A percentile compares a stretch with the other conserved stretches of the same genome.
Conservation (phyloP, 768 basidiomycete genomes). For the Kwoniella botswanensis region DNA sequence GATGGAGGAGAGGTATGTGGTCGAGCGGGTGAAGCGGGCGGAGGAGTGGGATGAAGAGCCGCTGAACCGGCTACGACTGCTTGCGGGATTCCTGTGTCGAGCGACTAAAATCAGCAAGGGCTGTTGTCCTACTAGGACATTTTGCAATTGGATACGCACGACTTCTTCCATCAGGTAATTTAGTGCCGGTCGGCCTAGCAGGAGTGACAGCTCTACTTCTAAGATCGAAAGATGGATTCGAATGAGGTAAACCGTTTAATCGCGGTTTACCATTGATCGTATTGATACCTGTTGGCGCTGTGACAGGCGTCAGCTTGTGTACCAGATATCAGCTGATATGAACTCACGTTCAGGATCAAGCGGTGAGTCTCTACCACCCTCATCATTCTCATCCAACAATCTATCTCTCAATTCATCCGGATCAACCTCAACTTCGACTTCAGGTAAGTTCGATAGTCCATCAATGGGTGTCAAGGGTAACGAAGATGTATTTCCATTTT, state of each 20-base stretch:
- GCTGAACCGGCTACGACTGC: constrained; percentile 41
- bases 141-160: constrained; percentile 30
- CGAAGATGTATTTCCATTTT: constrained; percentile 17
- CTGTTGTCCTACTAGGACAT: not conserved
- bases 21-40: constrained; percentile 9
- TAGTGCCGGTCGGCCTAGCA: constrained; percentile 12
- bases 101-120: not conserved
- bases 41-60: constrained; percentile 34
- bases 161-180: constrained; percentile 38
- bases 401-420: constrained; percentile 5
- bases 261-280: not conserved
- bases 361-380: constrained; percentile 15
- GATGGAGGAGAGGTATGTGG: constrained; percentile 16
- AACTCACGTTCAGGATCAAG: constrained; percentile 13
- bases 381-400: constrained; percentile 3
- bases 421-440: constrained; percentile 20
- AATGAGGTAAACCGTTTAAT: constrained; percentile 36
- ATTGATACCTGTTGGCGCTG: not conserved
- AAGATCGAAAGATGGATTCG: constrained; percentile 43
- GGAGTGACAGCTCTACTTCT: constrained; percentile 40
- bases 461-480: constrained; percentile 29
- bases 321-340: not conserved
- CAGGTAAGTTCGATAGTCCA: constrained; percentile 17
- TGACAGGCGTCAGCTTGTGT: not conserved
- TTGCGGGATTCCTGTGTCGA: constrained; percentile 44